phyloP scores from a whole-genome alignment of 192 early-diverging fungal genomes.

The Dissophora ornata region DNA sequence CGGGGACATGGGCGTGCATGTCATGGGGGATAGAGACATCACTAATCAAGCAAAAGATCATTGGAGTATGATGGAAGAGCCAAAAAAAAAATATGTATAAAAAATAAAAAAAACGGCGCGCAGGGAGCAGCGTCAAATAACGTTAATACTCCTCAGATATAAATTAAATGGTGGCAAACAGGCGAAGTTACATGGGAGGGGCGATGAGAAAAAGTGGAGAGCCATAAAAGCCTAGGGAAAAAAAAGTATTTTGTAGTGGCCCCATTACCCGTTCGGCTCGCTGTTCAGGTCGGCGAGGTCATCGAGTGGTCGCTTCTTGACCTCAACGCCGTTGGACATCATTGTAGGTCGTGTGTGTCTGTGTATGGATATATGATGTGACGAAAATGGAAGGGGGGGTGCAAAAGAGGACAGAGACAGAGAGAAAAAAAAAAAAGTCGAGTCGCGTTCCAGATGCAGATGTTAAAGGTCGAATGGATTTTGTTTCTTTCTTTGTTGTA shows the following conservation, averaged over 20 bases:
- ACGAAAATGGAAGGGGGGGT: neutral
- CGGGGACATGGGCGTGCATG: slow-evolving; percentile 22
- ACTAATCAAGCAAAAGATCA: no score
- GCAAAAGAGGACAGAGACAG: neutral
- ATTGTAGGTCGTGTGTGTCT: slow-evolving; percentile 11
- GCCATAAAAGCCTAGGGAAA: neutral
- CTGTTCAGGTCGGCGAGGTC: slow-evolving; percentile 19
- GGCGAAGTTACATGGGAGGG: neutral
- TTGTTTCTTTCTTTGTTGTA: no score
- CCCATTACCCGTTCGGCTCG: slow-evolving; percentile 26
- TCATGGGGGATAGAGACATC: slow-evolving; percentile 7
- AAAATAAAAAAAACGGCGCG: neutral
- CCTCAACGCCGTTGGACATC: slow-evolving; percentile 52
- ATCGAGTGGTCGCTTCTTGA: slow-evolving; percentile 51
- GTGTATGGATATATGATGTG: neutral
- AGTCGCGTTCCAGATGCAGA: slow-evolving; percentile 9
- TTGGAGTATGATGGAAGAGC: no score
- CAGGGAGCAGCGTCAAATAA: no score
- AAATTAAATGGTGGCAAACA: slow-evolving; percentile 9
- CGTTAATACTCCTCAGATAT: slow-evolving; percentile 15
- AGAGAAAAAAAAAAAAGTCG: neutral
- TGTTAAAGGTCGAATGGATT: neutral
- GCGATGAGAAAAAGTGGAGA: neutral
- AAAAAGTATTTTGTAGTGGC: no score
- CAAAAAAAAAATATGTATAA: slow-evolving; percentile 1